Evolutionary conservation across 2,329 filamentous ascomycete genomes (phyloP).

Genomic region (Colletotrichum lini): DNA sequence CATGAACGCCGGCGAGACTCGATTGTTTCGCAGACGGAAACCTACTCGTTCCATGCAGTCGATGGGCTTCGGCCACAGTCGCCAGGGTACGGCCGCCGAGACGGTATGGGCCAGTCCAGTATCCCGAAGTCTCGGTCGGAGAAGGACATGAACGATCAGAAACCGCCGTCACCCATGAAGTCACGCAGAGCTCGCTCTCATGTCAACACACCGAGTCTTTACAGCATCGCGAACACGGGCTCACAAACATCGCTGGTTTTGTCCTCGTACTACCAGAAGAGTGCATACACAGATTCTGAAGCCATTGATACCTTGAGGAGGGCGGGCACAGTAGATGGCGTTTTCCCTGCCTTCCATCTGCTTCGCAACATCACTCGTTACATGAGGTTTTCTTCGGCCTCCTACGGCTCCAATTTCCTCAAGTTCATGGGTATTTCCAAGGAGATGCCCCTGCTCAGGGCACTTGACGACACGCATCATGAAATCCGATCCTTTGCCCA

Average conservation of each 20-base stretch:
- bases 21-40: slow-evolving; percentile 69
- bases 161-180: slow-evolving; percentile 39
- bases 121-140: slow-evolving; percentile 53
- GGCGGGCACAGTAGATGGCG: slow-evolving; percentile 69
- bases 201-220: slow-evolving; percentile 67
- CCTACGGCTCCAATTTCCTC: slow-evolving; percentile 75
- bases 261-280: slow-evolving; percentile 64
- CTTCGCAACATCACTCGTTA: slow-evolving; percentile 75
- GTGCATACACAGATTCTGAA: slow-evolving; percentile 63
- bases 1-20: slow-evolving; percentile 68
- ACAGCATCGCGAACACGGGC: slow-evolving; percentile 70
- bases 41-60: slow-evolving; percentile 65
- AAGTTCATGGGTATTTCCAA: slow-evolving; percentile 74
- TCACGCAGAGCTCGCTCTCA: slow-evolving; percentile 51
- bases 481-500: slow-evolving; percentile 75
- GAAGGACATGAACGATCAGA: slow-evolving; percentile 48
- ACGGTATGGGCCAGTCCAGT: slow-evolving; percentile 48
- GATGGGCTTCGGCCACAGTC: slow-evolving; percentile 62
- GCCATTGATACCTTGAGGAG: slow-evolving; percentile 64
- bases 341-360: slow-evolving; percentile 73
- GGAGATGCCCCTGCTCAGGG: slow-evolving; percentile 58
- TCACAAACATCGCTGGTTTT: slow-evolving; percentile 69
- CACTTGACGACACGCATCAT: slow-evolving; percentile 66
- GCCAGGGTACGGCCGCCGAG: slow-evolving; percentile 53
- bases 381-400: slow-evolving; percentile 77